phyloP scores from a whole-genome alignment of 371 early-diverging fungal genomes.

The Mucor plumbeus region DNA sequence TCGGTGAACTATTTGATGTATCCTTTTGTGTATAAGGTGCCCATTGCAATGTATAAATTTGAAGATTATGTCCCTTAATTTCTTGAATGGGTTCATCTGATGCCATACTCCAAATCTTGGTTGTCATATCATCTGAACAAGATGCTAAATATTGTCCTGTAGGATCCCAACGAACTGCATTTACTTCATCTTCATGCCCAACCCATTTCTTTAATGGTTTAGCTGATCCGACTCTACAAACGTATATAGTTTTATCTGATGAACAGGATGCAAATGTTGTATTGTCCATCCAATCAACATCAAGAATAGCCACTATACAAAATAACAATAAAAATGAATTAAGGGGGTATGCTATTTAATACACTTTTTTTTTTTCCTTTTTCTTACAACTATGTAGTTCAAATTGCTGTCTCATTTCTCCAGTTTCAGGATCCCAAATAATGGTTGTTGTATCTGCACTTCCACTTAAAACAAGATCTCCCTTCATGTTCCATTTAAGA shows the following conservation, averaged over 20 bases:
- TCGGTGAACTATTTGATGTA: conserved; percentile 27
- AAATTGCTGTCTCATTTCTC: conserved; percentile 80
- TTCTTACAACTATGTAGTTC: conserved; percentile 72
- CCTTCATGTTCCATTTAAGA: conserved; percentile 85
- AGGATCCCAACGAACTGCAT: conserved; percentile 90
- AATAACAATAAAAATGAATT: not conserved
- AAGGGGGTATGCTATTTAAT: not conserved
- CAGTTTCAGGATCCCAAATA: conserved; percentile 86
- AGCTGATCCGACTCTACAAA: conserved; percentile 75
- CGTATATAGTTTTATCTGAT: conserved; percentile 79
- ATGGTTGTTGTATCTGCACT: conserved; percentile 83
- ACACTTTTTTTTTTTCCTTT: no score
- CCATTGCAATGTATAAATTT: conserved; percentile 85
- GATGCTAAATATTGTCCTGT: conserved; percentile 84
- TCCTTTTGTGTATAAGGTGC: conserved; percentile 33
- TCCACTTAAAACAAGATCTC: conserved; percentile 80
- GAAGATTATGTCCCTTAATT: conserved; percentile 74
- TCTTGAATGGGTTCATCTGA: conserved; percentile 57
- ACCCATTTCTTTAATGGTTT: conserved; percentile 72
- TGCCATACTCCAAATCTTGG: conserved; percentile 63
- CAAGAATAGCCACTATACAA: conserved; percentile 69
- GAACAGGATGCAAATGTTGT: conserved; percentile 92
- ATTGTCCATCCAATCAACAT: conserved; percentile 94
- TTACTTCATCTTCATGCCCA: conserved; percentile 90
- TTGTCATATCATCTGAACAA: conserved; percentile 90